Base-by-base conservation (phyloP, 2,329 filamentous ascomycete species). In the Colletotrichum sp. region DNA sequence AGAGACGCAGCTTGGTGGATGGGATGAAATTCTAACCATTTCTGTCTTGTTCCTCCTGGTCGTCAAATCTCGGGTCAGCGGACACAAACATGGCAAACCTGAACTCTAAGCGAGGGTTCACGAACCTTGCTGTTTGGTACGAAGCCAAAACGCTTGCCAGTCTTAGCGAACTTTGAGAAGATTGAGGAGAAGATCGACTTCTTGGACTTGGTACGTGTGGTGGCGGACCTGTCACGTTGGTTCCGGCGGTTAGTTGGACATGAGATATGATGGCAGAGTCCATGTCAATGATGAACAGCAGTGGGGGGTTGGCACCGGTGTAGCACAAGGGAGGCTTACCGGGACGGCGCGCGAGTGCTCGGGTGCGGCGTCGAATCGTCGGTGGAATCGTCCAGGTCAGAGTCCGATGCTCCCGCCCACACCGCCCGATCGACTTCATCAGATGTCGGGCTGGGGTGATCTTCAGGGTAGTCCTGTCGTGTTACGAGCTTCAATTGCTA, bases 41-140 rank as follows among this genome's bases (percentile, higher is more conserved):
- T 66, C 80, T 78, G 58, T 81, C 80, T 78, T 79, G 79, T 62
- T 82, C 81, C 78, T 80, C 73, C 81, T 82, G 30, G n/a, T 26
- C 8, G 18, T 21, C n/a, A 13, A 26, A 48, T 69, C n/a, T n/a
- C 34, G 28, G 56, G 38, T 74, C 32, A 74, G 71, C 61, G 18
- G 26, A 32, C 32, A 10, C 15, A 21, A 61, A 34, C 58, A 18
- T 61, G 30, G 58, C n/a, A 34, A 32, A 61, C 28, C 28, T n/a
- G 43, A 48, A 48, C 43, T 48, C n/a, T n/a, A 34, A 61, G 30
- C 28, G 26, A 34, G 13, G 30, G 58, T 61, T 32, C 12, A 71
- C 72, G n/a, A 43, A 75, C 73, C 69, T 75, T 75, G 61, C 24
- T 72, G 30, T 75, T 72, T 38, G 73, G 73, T 26, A 75, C 73